These are phyloP conservation scores for Kwoniella sp. DNA, from an alignment of 768 basidiomycete genomes.

Conservation along the genomic window DNA sequence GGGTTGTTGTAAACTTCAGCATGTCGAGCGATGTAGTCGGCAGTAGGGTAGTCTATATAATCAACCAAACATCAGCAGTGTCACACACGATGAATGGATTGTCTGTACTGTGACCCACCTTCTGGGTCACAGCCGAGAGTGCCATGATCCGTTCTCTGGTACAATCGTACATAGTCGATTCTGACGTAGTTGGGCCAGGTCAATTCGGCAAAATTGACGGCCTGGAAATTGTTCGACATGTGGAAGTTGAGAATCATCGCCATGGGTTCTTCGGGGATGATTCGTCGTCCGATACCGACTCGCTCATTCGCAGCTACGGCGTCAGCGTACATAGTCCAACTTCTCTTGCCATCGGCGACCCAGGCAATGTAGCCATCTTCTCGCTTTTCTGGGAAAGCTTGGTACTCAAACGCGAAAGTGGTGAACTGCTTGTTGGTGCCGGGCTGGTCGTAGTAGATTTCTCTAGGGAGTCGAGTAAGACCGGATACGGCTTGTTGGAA, in stretches of 20 bases:
- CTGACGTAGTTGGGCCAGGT: slow-evolving; percentile 76
- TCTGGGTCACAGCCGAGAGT: slow-evolving; percentile 59
- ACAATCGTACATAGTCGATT: slow-evolving; percentile 85
- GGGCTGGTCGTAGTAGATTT: slow-evolving; percentile 40
- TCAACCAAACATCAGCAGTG: slow-evolving; percentile 64
- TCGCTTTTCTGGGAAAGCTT: slow-evolving; percentile 44
- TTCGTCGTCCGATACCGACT: slow-evolving; percentile 68
- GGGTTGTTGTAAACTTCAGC: slow-evolving; percentile 78
- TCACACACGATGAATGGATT: slow-evolving; percentile 3
- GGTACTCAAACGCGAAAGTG: slow-evolving; percentile 60
- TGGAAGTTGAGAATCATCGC: slow-evolving; percentile 63
- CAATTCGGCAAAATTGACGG: slow-evolving; percentile 71
- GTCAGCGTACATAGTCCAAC: slow-evolving; percentile 63
- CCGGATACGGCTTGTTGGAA: slow-evolving; percentile 64
- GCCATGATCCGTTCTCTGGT: slow-evolving; percentile 66
- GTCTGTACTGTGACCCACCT: slow-evolving; percentile 29
- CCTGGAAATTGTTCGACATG: slow-evolving; percentile 65
- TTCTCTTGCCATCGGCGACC: slow-evolving; percentile 46
- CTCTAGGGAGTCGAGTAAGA: slow-evolving; percentile 58
- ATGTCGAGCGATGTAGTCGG: slow-evolving; percentile 74
- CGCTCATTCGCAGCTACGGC: slow-evolving; percentile 67
- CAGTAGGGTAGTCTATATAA: slow-evolving; percentile 78
- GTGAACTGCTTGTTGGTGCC: slow-evolving; percentile 35
- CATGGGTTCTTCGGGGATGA: slow-evolving; percentile 83
- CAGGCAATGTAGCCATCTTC: slow-evolving; percentile 54